A percentile compares a stretch with the other conserved stretches of the same genome.
phyloP scores from a whole-genome alignment of 352 stramenopile species.

The Phytopythium cucurbitacearum region DNA sequence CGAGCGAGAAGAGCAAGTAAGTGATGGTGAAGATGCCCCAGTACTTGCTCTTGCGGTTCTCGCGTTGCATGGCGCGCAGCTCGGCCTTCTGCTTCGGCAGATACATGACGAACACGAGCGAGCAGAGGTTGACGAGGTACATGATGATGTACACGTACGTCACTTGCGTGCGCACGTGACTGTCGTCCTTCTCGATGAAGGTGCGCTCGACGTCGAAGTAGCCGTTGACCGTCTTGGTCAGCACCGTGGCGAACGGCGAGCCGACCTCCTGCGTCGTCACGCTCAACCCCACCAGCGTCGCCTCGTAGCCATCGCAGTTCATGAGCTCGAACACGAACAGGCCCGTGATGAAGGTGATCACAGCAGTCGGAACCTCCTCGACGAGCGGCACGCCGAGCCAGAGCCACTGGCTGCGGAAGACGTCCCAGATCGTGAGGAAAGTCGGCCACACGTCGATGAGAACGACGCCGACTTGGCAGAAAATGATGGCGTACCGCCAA shows the following conservation, averaged over 20 bases:
- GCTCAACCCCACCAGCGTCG: slow-evolving; percentile 30
- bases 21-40: slow-evolving; percentile 16
- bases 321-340: slow-evolving; percentile 41
- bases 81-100: slow-evolving; percentile 46
- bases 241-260: slow-evolving; percentile 32
- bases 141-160: slow-evolving; percentile 41
- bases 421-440: slow-evolving; percentile 39
- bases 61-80: slow-evolving; percentile 26
- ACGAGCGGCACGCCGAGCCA: slow-evolving; percentile 42
- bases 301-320: slow-evolving; percentile 31
- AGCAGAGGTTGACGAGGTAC: slow-evolving; percentile 40
- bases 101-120: slow-evolving; percentile 30
- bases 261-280: slow-evolving; percentile 24
- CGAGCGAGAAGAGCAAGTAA: slow-evolving; percentile 28
- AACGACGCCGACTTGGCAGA: slow-evolving; percentile 26
- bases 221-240: slow-evolving; percentile 44
- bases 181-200: slow-evolving; percentile 22
- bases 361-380: slow-evolving; percentile 26
- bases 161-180: slow-evolving; percentile 30
- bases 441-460: slow-evolving; percentile 21
- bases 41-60: slow-evolving; percentile 25
- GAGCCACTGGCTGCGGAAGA: slow-evolving; percentile 45
- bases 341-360: slow-evolving; percentile 22
- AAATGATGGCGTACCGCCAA: slow-evolving; percentile 40
- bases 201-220: slow-evolving; percentile 41